These are phyloP conservation scores for Persicaria maculosa DNA, from an alignment of 148 eudicot species.

Conservation along the genomic window DNA sequence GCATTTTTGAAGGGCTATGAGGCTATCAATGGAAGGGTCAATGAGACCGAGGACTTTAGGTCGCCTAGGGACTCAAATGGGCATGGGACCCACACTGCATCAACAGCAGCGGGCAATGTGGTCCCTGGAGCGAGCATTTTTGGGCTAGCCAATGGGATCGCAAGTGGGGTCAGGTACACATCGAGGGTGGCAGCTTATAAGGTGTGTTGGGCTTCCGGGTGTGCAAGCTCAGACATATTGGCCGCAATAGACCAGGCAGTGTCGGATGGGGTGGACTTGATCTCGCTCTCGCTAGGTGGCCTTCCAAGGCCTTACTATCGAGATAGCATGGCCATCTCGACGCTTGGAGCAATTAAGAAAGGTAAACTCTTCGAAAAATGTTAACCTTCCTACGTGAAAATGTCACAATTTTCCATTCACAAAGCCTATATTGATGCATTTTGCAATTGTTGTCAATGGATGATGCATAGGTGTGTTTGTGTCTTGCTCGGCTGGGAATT, in stretches of 20 bases:
- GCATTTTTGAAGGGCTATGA: constrained; percentile 64
- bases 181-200: constrained; percentile 74
- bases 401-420: too few relatives aligned
- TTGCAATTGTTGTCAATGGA: background rate
- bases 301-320: constrained; percentile 43
- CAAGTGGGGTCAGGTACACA: constrained; percentile 63
- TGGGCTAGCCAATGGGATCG: constrained; percentile 51
- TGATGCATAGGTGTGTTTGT: constrained; percentile 33
- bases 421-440: background rate
- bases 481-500: constrained; percentile 71
- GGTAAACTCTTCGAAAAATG: constrained; percentile 8
- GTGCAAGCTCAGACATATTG: constrained; percentile 59
- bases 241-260: constrained; percentile 69
- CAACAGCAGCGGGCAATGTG: constrained; percentile 58
- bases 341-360: constrained; percentile 49
- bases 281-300: constrained; percentile 70
- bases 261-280: constrained; percentile 52
- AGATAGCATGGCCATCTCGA: constrained; percentile 55
- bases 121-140: constrained; percentile 44
- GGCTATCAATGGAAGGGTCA: constrained; percentile 44
- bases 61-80: constrained; percentile 68
- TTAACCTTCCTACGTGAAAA: too few relatives aligned
- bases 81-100: constrained; percentile 80
- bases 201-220: constrained; percentile 52
- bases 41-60: constrained; percentile 44